Percentiles rank a stretch among this genome's conserved stretches.
phyloP scores from a whole-genome alignment of 2,329 filamentous ascomycete species.

The Fusarium pilosicola region DNA sequence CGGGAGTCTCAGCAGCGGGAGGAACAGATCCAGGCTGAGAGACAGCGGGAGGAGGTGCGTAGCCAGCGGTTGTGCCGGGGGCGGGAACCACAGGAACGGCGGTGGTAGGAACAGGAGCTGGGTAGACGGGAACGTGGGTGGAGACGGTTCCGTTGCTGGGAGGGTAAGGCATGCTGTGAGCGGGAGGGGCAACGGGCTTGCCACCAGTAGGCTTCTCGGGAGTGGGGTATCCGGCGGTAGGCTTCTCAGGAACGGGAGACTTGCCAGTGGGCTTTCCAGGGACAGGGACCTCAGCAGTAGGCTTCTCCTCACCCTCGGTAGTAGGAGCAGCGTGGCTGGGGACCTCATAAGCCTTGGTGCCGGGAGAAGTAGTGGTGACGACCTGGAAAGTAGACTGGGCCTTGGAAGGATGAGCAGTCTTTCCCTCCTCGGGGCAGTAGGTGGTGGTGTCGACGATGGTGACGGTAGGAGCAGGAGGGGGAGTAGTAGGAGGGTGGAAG shows the following conservation, averaged over 20 bases:
- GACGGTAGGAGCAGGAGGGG: slow-evolving; percentile 30
- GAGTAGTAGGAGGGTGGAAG: slow-evolving; percentile 37
- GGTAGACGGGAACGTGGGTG: slow-evolving; percentile 7
- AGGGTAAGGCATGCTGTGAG: slow-evolving; percentile 20
- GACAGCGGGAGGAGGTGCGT: neutral
- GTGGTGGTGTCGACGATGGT: slow-evolving; percentile 38
- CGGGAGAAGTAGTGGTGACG: slow-evolving; percentile 6
- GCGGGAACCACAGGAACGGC: neutral
- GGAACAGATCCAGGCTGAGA: neutral
- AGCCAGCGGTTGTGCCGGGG: neutral
- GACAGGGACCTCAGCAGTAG: neutral
- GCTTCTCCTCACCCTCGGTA: slow-evolving; percentile 1
- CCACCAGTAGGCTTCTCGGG: slow-evolving; percentile 14
- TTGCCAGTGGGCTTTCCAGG: neutral
- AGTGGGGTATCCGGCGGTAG: neutral
- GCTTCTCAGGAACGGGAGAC: neutral
- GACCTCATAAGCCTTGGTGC: neutral
- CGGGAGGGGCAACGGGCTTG: slow-evolving; percentile 11
- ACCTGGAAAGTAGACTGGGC: slow-evolving; percentile 2
- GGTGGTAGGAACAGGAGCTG: neutral
- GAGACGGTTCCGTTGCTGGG: slow-evolving; percentile 28
- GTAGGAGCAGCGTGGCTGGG: slow-evolving; percentile 1
- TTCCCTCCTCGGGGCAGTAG: slow-evolving; percentile 19
- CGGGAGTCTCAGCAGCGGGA: neutral
- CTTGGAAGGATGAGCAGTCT: slow-evolving; percentile 10